These are phyloP conservation scores for Manihot esculenta DNA, from an alignment of 441 rosid species.

Conservation along the genomic window DNA sequence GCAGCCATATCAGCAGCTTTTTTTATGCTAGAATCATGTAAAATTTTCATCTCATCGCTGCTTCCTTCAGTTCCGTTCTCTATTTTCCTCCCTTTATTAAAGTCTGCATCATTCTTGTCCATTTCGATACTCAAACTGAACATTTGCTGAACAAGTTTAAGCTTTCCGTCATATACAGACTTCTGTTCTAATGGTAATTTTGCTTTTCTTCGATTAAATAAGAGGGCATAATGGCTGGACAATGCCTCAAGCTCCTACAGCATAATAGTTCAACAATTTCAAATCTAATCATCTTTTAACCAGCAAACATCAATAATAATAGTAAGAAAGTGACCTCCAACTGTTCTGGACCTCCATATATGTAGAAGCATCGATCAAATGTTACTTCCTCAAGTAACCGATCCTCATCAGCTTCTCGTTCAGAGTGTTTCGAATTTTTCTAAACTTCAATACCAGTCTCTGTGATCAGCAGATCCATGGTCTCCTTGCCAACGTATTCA, in stretches of 20 bases:
- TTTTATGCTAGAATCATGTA: constrained; percentile 77
- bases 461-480: constrained; percentile 80
- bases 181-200: constrained; percentile 78
- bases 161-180: constrained; percentile 65
- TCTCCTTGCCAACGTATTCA: constrained; percentile 93
- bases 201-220: constrained; percentile 82
- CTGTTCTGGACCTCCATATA: constrained; percentile 99
- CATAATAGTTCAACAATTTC: constrained; percentile 19
- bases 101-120: constrained; percentile 50
- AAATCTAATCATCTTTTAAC: constrained; percentile 22
- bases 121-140: constrained; percentile 58
- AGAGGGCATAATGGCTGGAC: constrained; percentile 77
- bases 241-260: constrained; percentile 93
- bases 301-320: constrained; percentile 19
- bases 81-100: constrained; percentile 80
- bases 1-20: constrained; percentile 99
- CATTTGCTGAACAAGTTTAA: constrained; percentile 78
- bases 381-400: constrained; percentile 79
- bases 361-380: constrained; percentile 96
- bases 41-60: constrained; percentile 70
- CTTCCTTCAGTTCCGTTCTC: constrained; percentile 59
- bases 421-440: constrained; percentile 47
- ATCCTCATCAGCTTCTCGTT: constrained; percentile 52
- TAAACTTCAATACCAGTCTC: constrained; percentile 82
- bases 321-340: constrained; percentile 63